Conservation (phyloP, 176 grass and related monocot species). For the Cocos nucifera region DNA sequence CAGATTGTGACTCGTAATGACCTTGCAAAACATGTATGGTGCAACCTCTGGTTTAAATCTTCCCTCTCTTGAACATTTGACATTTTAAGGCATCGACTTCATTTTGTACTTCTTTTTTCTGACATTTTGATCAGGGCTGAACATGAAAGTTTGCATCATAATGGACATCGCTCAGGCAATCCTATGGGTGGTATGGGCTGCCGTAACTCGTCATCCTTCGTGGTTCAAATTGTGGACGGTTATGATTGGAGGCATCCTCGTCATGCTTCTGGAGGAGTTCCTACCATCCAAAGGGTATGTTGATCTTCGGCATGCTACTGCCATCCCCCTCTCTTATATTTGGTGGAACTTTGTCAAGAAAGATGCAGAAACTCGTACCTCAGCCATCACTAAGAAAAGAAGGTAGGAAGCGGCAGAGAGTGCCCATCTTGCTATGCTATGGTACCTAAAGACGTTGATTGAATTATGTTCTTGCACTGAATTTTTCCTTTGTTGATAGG, state of each 20-base stretch:
- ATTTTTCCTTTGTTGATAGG: constrained; percentile 31
- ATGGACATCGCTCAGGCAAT: constrained; percentile 46
- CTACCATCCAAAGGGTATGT: constrained; percentile 65
- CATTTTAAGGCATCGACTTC: too few species aligned
- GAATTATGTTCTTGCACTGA: constrained; percentile 15
- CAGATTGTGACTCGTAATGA: too few species aligned
- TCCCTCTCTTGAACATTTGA: too few species aligned
- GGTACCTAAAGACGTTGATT: constrained; percentile 1
- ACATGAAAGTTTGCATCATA: constrained; percentile 57
- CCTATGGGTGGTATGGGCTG: constrained; percentile 67
- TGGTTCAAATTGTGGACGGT: constrained; percentile 49
- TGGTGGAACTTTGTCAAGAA: constrained; percentile 90
- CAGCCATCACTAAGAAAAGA: constrained; percentile 54
- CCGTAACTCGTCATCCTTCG: constrained; percentile 56
- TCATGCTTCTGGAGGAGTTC: constrained; percentile 53
- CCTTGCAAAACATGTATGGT: too few species aligned
- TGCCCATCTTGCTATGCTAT: too few species aligned
- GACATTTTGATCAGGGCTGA: constrained; percentile 44
- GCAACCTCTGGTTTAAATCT: too few species aligned
- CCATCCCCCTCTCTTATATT: constrained; percentile 52
- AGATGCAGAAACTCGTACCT: constrained; percentile 65
- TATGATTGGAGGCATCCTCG: constrained; percentile 28
- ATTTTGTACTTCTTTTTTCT: constrained; percentile 3
- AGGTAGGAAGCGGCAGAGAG: constrained; percentile 21
- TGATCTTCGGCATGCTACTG: constrained; percentile 50